Evolutionary conservation across 1,139 yeast species (phyloP).

Genomic region (Scheffersomyces quercinus): DNA sequence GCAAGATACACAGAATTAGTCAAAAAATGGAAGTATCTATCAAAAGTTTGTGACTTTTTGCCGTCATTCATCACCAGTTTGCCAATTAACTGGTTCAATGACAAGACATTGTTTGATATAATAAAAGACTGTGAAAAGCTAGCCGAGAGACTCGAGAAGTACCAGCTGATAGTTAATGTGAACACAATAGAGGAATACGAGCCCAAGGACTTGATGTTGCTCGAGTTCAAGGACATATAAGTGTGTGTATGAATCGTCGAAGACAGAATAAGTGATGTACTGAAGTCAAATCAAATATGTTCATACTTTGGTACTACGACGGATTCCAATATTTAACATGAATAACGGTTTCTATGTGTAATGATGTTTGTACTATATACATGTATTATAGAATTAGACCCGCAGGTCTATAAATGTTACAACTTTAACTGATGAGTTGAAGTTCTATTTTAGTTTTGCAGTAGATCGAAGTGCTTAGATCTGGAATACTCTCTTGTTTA

Average conservation of each 20-base stretch:
- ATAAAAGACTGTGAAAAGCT: constrained; percentile 29
- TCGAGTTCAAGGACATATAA: constrained; percentile 9
- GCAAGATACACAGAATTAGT: constrained; percentile 15
- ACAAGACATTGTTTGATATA: constrained; percentile 24
- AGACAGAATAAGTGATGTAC: background rate
- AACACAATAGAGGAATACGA: constrained; percentile 4
- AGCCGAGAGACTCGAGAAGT: constrained; percentile 20
- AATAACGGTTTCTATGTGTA: background rate
- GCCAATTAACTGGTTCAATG: constrained; percentile 40
- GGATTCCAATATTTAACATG: background rate
- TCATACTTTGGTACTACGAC: background rate
- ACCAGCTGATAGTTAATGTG: constrained; percentile 20
- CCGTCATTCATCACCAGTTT: constrained; percentile 32
- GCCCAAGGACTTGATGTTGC: constrained; percentile 6
- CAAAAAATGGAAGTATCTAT: constrained; percentile 24
- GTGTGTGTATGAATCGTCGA: too few species aligned
- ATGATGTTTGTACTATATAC: background rate
- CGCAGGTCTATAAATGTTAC: too few species aligned
- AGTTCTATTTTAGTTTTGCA: too few species aligned
- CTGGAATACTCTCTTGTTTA: constrained; percentile 60
- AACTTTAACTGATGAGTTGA: too few species aligned
- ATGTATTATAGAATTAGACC: background rate
- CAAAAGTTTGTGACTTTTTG: constrained; percentile 29
- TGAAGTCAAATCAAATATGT: background rate
- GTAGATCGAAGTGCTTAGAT: constrained; percentile 17